Conservation (phyloP, 345 rosid genomes). For the Dipteronia dyeriana region DNA sequence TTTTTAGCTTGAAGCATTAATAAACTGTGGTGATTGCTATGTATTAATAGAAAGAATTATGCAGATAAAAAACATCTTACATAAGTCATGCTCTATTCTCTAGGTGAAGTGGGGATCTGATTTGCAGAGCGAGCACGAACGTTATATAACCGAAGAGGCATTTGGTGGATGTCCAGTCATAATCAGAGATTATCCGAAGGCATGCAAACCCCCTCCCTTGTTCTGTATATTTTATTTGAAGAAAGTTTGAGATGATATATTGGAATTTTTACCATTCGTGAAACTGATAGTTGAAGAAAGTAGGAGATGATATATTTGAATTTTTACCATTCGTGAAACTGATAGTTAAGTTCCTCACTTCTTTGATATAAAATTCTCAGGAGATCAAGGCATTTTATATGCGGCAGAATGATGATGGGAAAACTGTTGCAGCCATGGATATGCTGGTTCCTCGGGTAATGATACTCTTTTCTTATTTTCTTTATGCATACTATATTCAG, state of each 20-base stretch:
- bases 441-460: slow-evolving; percentile 94
- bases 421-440: slow-evolving; percentile 99
- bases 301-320: neutral
- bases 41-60: neutral
- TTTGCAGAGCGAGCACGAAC: slow-evolving; percentile 98
- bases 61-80: neutral
- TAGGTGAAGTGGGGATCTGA: slow-evolving; percentile 98
- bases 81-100: slow-evolving; percentile 13
- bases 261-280: neutral
- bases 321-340: neutral
- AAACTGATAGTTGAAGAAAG: neutral
- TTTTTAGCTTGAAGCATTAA: neutral
- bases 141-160: slow-evolving; percentile 89
- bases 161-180: slow-evolving; percentile 87
- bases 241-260: neutral
- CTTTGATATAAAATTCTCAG: slow-evolving; percentile 39
- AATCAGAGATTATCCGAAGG: slow-evolving; percentile 96
- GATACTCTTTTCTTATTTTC: neutral
- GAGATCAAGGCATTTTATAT: slow-evolving; percentile 98
- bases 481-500: neutral
- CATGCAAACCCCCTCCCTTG: slow-evolving; percentile 17
- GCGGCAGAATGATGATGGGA: slow-evolving; percentile 96
- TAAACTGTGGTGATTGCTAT: neutral
- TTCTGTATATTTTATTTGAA: slow-evolving; percentile 5
- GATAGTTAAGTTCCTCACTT: slow-evolving; percentile 12